Evolutionary conservation across 257 asterid genomes (phyloP).

Genomic region (Salvia hispanica): DNA sequence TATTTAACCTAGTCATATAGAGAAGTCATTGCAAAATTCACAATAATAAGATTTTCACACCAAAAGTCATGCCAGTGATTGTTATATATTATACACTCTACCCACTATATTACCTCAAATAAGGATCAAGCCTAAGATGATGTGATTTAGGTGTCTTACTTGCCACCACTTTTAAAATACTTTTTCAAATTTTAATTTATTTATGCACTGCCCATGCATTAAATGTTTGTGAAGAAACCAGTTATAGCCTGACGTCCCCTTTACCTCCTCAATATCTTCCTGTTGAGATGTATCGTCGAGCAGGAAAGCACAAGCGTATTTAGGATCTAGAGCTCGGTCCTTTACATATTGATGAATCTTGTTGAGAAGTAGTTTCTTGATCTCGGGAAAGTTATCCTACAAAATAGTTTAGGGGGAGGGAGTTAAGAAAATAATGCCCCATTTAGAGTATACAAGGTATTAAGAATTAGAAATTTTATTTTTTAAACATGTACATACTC

Average conservation of each 20-base stretch:
- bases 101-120: neutral
- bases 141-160: too few species aligned
- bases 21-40: too few species aligned
- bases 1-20: too few species aligned
- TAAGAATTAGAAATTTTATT: conserved; percentile 18
- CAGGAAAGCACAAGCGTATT: conserved; percentile 87
- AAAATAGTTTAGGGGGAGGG: conserved; percentile 8
- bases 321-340: conserved; percentile 89
- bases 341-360: conserved; percentile 87
- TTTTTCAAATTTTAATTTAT: too few species aligned
- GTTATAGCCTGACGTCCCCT: conserved; percentile 4
- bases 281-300: conserved; percentile 63
- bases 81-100: neutral
- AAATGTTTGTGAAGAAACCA: conserved; percentile 1
- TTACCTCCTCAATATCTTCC: conserved; percentile 73
- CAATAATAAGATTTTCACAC: neutral
- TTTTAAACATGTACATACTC: conserved; percentile 28
- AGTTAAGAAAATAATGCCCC: conserved; percentile 12
- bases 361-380: conserved; percentile 63
- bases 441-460: neutral
- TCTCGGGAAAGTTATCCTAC: conserved; percentile 84
- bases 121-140: too few species aligned
- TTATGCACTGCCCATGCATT: neutral
- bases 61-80: neutral
- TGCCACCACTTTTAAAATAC: too few species aligned